A percentile compares a stretch with the other conserved stretches of the same genome.
These are phyloP conservation scores for Cardamine occulta DNA, from an alignment of 345 rosid species.

Conservation along the genomic window DNA sequence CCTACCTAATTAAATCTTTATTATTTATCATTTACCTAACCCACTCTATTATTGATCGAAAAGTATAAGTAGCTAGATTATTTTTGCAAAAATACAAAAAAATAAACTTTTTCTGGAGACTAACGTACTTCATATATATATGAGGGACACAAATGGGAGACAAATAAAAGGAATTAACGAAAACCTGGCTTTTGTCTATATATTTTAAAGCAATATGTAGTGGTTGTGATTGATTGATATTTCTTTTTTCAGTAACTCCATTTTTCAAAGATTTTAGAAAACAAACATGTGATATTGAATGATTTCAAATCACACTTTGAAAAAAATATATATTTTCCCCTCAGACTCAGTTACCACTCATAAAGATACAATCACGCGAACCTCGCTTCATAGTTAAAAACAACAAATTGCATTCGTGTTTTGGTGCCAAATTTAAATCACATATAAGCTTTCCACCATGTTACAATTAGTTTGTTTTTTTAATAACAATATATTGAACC, in stretches of 20 bases:
- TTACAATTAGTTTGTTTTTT: background rate
- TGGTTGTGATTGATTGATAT: constrained; percentile 1
- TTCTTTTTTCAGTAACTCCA: constrained; percentile 8
- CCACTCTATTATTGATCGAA: background rate
- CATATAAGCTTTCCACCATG: background rate
- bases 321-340: background rate
- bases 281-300: background rate
- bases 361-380: background rate
- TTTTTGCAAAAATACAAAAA: background rate
- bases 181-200: background rate
- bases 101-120: background rate
- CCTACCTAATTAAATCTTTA: background rate
- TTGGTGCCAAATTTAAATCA: background rate
- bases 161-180: constrained; percentile 5
- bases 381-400: background rate
- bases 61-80: constrained; percentile 2
- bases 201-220: constrained; percentile 15
- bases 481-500: background rate
- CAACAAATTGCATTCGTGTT: background rate
- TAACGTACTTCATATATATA: background rate
- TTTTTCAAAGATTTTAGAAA: background rate
- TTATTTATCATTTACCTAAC: background rate
- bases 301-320: background rate
- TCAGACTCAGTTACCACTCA: background rate
- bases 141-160: background rate